Conservation (phyloP, 1,284 basidiomycete genomes). For the Apiotrichum veenhuisii region DNA sequence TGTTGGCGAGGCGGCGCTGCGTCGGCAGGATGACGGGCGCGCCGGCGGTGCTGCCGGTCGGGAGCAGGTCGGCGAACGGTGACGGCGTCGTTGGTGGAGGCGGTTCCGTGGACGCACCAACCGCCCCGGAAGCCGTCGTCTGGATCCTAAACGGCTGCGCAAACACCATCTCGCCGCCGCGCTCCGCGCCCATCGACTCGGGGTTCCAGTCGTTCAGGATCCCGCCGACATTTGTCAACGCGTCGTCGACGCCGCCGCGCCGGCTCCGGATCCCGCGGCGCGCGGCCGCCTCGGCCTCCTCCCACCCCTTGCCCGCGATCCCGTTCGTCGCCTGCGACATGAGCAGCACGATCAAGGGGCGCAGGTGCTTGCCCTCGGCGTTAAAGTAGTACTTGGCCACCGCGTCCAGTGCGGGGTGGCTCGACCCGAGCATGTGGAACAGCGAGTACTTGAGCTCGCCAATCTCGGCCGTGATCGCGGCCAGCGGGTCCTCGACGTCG, state of each 20-base stretch:
- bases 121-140: too few species aligned
- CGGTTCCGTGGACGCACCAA: background rate
- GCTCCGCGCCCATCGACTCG: slow-evolving; percentile 42
- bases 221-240: slow-evolving; percentile 42
- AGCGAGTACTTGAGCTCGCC: slow-evolving; percentile 69
- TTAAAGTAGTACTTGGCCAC: slow-evolving; percentile 93
- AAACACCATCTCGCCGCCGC: slow-evolving; percentile 30
- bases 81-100: slow-evolving; percentile 9
- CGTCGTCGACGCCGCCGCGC: slow-evolving; percentile 40
- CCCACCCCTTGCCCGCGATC: slow-evolving; percentile 52
- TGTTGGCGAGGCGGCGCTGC: slow-evolving; percentile 87
- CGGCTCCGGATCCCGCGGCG: slow-evolving; percentile 5
- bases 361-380: slow-evolving; percentile 75
- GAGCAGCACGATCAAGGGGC: slow-evolving; percentile 84
- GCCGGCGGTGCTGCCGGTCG: slow-evolving; percentile 8
- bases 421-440: slow-evolving; percentile 75
- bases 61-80: slow-evolving; percentile 15
- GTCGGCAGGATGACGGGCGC: slow-evolving; percentile 63
- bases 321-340: slow-evolving; percentile 89
- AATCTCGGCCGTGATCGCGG: slow-evolving; percentile 66
- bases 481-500: slow-evolving; percentile 34
- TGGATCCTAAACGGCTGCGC: slow-evolving; percentile 43
- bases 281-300: slow-evolving; percentile 4
- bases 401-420: slow-evolving; percentile 79
- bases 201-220: slow-evolving; percentile 52